Evolutionary conservation across 2,329 filamentous ascomycete genomes (phyloP), one percentile per base, ranked within the genome.

Genomic region (Pseudonectria buxi): DNA sequence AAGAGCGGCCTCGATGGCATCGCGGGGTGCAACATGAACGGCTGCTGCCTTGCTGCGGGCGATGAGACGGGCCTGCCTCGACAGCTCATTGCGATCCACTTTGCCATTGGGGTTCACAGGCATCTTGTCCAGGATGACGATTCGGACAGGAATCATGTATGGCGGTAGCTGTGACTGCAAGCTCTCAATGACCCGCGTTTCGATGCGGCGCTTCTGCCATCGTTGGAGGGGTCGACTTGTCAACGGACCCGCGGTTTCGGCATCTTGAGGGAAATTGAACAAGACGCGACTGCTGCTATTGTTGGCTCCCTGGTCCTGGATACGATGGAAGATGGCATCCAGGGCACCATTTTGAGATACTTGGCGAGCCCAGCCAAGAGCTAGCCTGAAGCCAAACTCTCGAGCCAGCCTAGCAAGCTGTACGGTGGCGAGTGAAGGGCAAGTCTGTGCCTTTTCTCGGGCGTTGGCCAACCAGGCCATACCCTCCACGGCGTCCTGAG

Each of bases 301-400:
- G n/a, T 26, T 7, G 3, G 24, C 15, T 4, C 53, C 26, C 51
- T 50, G 31, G 54, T 52, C 26, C 51, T 50, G 31, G 54, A 28
- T 26, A 12, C 26, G 30, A 31, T 45, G 39, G 28, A 51, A 41
- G n/a, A 51, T 22, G 14, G 41, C 37, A 22, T 47, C 39, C 7
- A 51, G 6, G 5, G 24, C 43, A 31, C 45, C 47, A 14, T n/a
- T 24, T 16, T 46, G 45, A 6, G 44, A 47, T 12, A 28, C 36
- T 26, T 63, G 63, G 11, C 56, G 52, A 0, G 68, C 71, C 40
- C 66, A 67, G 32, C 59, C 55, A 2, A 57, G 45, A 26, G 71
- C 64, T 16, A 71, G 65, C 24, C 65, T 49, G 39, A 70, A 73
- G 15, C 67, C 66, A 27, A 57, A 44, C 24, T 46, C 48, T 38